Evolutionary conservation across 441 rosid species (phyloP).

Genomic region (Adansonia madagascariensis): DNA sequence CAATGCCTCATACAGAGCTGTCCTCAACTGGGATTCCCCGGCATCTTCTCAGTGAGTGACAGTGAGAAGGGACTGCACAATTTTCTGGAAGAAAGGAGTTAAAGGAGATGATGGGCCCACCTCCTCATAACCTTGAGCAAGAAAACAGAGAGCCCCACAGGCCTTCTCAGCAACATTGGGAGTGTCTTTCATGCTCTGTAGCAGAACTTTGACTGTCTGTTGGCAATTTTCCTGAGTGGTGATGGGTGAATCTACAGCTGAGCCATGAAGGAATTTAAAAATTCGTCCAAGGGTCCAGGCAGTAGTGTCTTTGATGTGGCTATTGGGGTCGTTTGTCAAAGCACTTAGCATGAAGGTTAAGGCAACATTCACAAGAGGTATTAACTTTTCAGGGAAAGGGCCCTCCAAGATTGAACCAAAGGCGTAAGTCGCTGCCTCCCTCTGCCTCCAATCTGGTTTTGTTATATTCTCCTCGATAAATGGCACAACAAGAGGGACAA

Average conservation of each 20-base stretch:
- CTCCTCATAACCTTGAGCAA: slow-evolving; percentile 71
- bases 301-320: slow-evolving; percentile 57
- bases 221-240: slow-evolving; percentile 62
- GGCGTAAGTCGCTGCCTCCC: slow-evolving; percentile 66
- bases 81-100: slow-evolving; percentile 64
- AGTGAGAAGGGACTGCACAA: slow-evolving; percentile 59
- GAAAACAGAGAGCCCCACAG: slow-evolving; percentile 54
- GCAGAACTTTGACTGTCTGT: slow-evolving; percentile 63
- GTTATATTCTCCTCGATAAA: slow-evolving; percentile 70
- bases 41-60: slow-evolving; percentile 71
- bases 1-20: slow-evolving; percentile 67
- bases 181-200: slow-evolving; percentile 69
- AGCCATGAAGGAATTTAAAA: slow-evolving; percentile 71
- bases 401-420: slow-evolving; percentile 84
- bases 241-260: slow-evolving; percentile 55
- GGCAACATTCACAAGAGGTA: slow-evolving; percentile 61
- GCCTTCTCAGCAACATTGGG: slow-evolving; percentile 61
- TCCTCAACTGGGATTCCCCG: slow-evolving; percentile 64
- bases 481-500: slow-evolving; percentile 77
- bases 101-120: slow-evolving; percentile 47
- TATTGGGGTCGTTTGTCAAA: slow-evolving; percentile 46
- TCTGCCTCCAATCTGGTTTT: slow-evolving; percentile 75
- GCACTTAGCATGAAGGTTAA: slow-evolving; percentile 66
- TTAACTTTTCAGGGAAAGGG: slow-evolving; percentile 61
- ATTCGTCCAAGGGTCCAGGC: slow-evolving; percentile 76